phyloP scores from a whole-genome alignment of 2,329 filamentous ascomycete genomes.

The Ophiostoma ulmi region DNA sequence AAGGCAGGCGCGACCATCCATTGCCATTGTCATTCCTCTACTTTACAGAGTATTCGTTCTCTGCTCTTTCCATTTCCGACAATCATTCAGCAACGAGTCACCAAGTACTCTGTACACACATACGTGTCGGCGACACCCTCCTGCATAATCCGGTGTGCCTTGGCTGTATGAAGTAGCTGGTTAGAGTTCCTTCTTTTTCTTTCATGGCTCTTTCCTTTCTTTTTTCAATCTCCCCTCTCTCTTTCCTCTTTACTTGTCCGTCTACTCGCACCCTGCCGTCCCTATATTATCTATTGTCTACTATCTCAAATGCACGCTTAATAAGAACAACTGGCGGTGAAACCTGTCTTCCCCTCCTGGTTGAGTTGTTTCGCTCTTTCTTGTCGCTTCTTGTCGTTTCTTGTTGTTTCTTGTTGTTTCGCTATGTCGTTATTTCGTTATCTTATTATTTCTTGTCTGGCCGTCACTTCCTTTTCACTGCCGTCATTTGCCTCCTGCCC shows the following conservation, averaged over 20 bases:
- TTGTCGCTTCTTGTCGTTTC: neutral
- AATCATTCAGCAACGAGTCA: neutral
- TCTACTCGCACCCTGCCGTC: too few species aligned
- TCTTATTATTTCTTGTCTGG: neutral
- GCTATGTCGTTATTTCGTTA: neutral
- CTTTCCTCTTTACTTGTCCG: neutral
- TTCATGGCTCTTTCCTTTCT: neutral
- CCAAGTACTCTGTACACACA: neutral
- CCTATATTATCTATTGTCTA: neutral
- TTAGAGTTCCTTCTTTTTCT: neutral
- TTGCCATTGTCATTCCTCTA: neutral
- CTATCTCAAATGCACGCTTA: neutral
- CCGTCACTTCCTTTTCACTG: neutral
- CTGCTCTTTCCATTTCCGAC: too few species aligned
- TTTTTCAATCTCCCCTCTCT: neutral
- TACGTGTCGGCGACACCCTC: slow-evolving; percentile 6
- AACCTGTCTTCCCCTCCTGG: neutral
- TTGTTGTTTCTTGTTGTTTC: neutral
- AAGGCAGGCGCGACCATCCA: neutral
- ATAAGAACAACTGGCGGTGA: slow-evolving; percentile 5
- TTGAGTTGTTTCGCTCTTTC: neutral
- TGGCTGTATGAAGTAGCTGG: neutral
- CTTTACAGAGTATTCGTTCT: too few species aligned
- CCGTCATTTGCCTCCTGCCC: too few species aligned
- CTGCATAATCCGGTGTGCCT: neutral